Evolutionary conservation across 305 asterid species (phyloP).

Genomic region (Nicotiana rustica): DNA sequence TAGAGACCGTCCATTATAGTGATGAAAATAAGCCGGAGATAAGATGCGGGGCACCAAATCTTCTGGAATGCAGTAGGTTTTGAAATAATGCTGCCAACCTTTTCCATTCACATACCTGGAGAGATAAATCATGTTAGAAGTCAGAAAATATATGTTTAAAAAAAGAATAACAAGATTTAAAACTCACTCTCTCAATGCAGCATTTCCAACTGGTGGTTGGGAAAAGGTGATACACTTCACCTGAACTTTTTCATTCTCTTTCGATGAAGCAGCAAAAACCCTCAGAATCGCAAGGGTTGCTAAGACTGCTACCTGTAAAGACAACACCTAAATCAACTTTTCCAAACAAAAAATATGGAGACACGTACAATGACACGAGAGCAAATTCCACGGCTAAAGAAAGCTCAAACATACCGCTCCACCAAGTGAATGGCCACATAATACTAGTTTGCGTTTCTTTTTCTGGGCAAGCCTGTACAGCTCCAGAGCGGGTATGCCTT

Average conservation of each 20-base stretch:
- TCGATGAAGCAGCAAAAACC: slow-evolving; percentile 78
- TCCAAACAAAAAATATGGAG: background rate
- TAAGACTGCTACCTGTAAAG: slow-evolving; percentile 87
- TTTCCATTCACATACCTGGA: slow-evolving; percentile 88
- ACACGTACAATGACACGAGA: background rate
- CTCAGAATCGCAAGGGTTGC: slow-evolving; percentile 96
- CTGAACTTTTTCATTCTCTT: slow-evolving; percentile 84
- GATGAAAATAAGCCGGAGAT: slow-evolving; percentile 99
- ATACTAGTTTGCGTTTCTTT: slow-evolving; percentile 88
- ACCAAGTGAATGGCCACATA: slow-evolving; percentile 99
- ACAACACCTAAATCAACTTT: slow-evolving; percentile 19
- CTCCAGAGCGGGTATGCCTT: slow-evolving; percentile 98
- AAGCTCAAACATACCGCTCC: slow-evolving; percentile 79
- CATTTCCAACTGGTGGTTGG: slow-evolving; percentile 99
- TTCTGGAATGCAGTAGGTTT: slow-evolving; percentile 98
- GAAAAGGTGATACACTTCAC: slow-evolving; percentile 98
- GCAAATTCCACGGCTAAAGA: background rate
- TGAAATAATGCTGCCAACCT: slow-evolving; percentile 92
- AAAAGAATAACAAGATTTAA: background rate
- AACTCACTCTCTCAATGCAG: slow-evolving; percentile 92
- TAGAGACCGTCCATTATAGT: slow-evolving; percentile 68
- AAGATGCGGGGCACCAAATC: slow-evolving; percentile 98
- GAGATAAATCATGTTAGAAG: slow-evolving; percentile 42
- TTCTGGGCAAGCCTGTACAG: slow-evolving; percentile 95
- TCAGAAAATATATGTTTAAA: slow-evolving; percentile 30